A percentile compares a stretch with the other conserved stretches of the same genome.
These are phyloP conservation scores for Betula pendula DNA, from an alignment of 306 rosid genomes.

Conservation along the genomic window DNA sequence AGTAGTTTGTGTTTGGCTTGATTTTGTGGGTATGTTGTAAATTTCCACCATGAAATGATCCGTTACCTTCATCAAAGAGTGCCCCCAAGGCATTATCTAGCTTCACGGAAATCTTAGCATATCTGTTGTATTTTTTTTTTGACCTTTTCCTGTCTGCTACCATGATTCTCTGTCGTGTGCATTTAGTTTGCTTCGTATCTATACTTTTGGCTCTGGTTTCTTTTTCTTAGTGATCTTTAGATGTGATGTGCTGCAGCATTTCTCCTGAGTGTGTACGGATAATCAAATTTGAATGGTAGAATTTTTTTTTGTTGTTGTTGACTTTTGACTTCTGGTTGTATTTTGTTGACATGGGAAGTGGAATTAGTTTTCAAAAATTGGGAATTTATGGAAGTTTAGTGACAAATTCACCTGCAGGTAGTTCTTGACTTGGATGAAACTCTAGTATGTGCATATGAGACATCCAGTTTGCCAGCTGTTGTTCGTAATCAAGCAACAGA, in stretches of 20 bases:
- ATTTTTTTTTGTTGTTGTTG: background rate
- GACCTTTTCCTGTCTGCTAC: background rate
- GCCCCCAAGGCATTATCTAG: background rate
- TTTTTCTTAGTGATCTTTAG: background rate
- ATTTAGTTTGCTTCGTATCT: background rate
- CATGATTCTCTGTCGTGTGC: background rate
- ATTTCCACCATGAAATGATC: background rate
- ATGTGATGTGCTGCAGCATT: background rate
- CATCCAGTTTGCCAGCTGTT: constrained; percentile 67
- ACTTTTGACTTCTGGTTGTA: background rate
- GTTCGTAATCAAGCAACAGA: constrained; percentile 67
- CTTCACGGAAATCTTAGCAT: background rate
- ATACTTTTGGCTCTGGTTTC: background rate
- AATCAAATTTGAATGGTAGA: background rate
- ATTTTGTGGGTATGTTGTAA: background rate
- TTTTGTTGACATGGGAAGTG: background rate
- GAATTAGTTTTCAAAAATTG: no score
- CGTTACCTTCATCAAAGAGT: background rate
- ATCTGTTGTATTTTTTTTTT: no score
- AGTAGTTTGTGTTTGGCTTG: background rate
- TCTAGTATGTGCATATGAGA: constrained; percentile 81
- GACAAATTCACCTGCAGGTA: constrained; percentile 49
- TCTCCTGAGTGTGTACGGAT: background rate
- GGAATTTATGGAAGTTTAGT: background rate
- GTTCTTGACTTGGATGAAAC: constrained; percentile 98